phyloP scores from a whole-genome alignment of 768 basidiomycete genomes.

The Chalciporus chontae region DNA sequence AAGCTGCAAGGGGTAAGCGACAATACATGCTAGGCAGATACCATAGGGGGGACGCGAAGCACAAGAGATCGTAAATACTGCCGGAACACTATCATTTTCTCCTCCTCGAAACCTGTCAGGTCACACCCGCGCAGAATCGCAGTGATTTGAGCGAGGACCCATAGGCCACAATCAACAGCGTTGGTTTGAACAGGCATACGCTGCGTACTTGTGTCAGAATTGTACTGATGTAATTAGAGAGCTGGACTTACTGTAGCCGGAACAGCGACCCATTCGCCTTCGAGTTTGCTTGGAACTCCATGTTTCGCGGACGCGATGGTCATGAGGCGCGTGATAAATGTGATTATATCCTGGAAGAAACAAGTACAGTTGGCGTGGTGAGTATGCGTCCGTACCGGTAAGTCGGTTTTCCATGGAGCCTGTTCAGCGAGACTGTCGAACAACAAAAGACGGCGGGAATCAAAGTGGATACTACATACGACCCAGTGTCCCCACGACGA shows the following conservation, averaged over 20 bases:
- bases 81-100: not conserved
- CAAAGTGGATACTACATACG: not conserved
- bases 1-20: too few species aligned
- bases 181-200: not conserved
- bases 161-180: not conserved
- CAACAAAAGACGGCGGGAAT: not conserved
- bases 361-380: not conserved
- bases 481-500: slow-evolving; percentile 6
- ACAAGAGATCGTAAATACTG: not conserved
- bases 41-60: not conserved
- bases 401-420: not conserved
- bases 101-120: not conserved
- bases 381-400: not conserved
- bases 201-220: not conserved
- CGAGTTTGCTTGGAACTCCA: not conserved
- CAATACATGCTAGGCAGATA: too few species aligned
- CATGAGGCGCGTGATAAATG: not conserved
- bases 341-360: not conserved
- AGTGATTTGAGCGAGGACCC: not conserved
- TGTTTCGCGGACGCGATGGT: not conserved
- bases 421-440: slow-evolving; percentile 4
- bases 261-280: not conserved
- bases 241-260: not conserved
- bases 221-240: not conserved
- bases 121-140: not conserved